These are phyloP conservation scores for Knoxia roxburghii DNA, from an alignment of 257 asterid species.

Conservation along the genomic window DNA sequence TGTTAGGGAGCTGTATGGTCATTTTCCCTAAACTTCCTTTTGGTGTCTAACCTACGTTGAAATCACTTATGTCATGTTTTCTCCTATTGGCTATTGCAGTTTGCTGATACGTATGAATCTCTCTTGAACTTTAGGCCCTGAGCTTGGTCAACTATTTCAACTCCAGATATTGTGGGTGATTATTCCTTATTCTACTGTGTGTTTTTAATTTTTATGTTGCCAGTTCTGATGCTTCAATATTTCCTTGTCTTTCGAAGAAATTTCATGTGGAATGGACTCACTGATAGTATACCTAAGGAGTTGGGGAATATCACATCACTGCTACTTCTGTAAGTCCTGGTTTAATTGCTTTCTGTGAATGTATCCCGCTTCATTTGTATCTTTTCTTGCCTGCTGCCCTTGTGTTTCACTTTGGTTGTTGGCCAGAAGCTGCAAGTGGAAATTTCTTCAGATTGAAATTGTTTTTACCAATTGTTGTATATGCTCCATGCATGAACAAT, in stretches of 20 bases:
- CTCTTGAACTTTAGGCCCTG: slow-evolving; percentile 42
- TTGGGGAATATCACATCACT: slow-evolving; percentile 31
- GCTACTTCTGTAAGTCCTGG: slow-evolving; percentile 32
- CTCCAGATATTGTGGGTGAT: slow-evolving; percentile 33
- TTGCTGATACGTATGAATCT: slow-evolving; percentile 38
- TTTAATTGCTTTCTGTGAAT: slow-evolving; percentile 4
- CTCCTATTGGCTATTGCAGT: slow-evolving; percentile 21
- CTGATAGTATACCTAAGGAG: slow-evolving; percentile 43
- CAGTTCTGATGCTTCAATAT: slow-evolving; percentile 6
- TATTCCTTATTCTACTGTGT: neutral
- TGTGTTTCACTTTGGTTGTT: neutral
- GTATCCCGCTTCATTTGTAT: neutral
- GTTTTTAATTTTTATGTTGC: neutral
- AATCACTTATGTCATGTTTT: neutral
- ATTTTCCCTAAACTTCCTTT: neutral
- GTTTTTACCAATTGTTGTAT: neutral
- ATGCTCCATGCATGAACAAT: too few relatives aligned
- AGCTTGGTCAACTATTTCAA: slow-evolving; percentile 38
- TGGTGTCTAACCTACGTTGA: neutral
- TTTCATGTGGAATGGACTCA: slow-evolving; percentile 50
- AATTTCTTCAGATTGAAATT: neutral
- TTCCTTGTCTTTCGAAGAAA: slow-evolving; percentile 21
- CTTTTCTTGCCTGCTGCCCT: neutral
- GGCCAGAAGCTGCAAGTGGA: neutral
- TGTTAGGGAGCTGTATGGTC: slow-evolving; percentile 38